These are phyloP conservation scores for Mycogone perniciosa DNA, from an alignment of 2,329 filamentous ascomycete species.

Conservation along the genomic window DNA sequence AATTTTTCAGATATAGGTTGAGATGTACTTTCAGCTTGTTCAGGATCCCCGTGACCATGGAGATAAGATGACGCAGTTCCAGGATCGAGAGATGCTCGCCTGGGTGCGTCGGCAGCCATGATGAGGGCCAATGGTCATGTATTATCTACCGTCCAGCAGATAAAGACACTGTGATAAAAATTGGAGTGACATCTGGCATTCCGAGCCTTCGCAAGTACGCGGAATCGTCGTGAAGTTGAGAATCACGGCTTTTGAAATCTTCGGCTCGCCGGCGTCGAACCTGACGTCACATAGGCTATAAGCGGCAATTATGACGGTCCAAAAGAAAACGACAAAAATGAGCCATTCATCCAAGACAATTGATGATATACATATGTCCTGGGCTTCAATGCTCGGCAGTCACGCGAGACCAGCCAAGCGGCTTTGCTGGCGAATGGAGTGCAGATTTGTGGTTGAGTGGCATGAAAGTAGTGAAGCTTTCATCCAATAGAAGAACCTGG, in stretches of 20 bases:
- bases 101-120: neutral
- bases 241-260: neutral
- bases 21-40: neutral
- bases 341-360: too few relatives aligned
- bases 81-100: neutral
- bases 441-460: too few relatives aligned
- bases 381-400: neutral
- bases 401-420: neutral
- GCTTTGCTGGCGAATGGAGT: too few relatives aligned
- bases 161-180: neutral
- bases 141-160: neutral
- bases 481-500: too few relatives aligned
- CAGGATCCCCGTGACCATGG: neutral
- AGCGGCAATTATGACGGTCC: neutral
- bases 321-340: neutral
- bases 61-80: neutral
- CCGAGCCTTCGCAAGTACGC: too few relatives aligned
- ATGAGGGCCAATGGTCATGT: neutral
- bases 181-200: too few relatives aligned
- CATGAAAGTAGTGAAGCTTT: too few relatives aligned
- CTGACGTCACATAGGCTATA: neutral
- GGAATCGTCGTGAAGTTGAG: too few relatives aligned
- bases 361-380: neutral
- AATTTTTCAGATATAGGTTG: neutral
- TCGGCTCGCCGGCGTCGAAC: neutral